A percentile compares a stretch with the other conserved stretches of the same genome.
These are phyloP conservation scores for Pisolithus marmoratus DNA, from an alignment of 768 basidiomycete species.

Conservation along the genomic window DNA sequence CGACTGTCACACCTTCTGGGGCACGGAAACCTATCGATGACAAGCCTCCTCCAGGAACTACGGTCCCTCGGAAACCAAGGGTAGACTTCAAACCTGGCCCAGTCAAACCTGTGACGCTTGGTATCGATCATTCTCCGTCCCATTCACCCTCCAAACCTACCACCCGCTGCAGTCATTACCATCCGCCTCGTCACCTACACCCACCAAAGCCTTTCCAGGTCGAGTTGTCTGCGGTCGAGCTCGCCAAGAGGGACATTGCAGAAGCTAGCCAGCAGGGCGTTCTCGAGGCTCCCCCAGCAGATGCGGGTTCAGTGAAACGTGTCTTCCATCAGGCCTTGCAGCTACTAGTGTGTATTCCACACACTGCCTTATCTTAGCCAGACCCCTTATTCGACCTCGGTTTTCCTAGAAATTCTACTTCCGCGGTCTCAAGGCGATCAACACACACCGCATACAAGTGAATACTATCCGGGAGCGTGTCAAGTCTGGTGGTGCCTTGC, in stretches of 20 bases:
- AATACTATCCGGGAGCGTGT: conserved; percentile 51
- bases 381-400: neutral
- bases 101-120: conserved; percentile 37
- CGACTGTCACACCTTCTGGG: conserved; percentile 23
- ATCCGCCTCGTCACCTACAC: conserved; percentile 18
- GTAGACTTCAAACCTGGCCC: conserved; percentile 63
- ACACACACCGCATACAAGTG: conserved; percentile 52
- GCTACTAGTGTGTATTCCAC: conserved; percentile 33
- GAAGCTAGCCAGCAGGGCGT: conserved; percentile 67
- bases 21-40: conserved; percentile 10
- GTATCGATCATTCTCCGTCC: conserved; percentile 11
- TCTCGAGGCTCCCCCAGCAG: conserved; percentile 56
- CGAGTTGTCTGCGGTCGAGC: conserved; percentile 36
- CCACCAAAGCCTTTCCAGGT: conserved; percentile 16
- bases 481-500: conserved; percentile 50
- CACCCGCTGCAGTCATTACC: conserved; percentile 9
- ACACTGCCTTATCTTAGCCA: neutral
- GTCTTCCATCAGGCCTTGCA: conserved; percentile 45
- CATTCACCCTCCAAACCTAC: conserved; percentile 21
- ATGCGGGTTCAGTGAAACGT: conserved; percentile 50
- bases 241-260: conserved; percentile 54
- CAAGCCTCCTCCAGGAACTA: conserved; percentile 21
- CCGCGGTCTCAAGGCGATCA: conserved; percentile 68
- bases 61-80: conserved; percentile 33
- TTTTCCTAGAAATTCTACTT: conserved; percentile 73